Percentiles rank a stretch among this genome's conserved stretches.
phyloP scores from a whole-genome alignment of 345 rosid species.

The Brassica carinata region DNA sequence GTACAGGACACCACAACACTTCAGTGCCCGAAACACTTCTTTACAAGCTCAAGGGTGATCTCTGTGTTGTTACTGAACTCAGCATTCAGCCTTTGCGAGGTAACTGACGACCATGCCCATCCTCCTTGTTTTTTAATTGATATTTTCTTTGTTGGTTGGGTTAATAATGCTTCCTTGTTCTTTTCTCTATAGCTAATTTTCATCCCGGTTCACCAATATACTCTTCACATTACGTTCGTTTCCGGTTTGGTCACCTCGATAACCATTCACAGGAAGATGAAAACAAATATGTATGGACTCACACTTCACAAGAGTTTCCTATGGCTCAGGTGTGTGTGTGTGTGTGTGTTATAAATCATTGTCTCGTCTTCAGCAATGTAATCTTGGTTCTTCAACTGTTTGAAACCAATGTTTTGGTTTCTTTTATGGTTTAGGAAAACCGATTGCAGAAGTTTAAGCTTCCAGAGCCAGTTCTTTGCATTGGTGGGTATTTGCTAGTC shows the following conservation, averaged over 20 bases:
- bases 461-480: constrained; percentile 81
- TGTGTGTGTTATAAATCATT: not conserved
- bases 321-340: not conserved
- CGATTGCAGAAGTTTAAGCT: constrained; percentile 73
- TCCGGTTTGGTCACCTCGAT: no score
- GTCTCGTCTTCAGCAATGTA: not conserved
- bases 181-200: constrained; percentile 66
- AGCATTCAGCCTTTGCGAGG: constrained; percentile 83
- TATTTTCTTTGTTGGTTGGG: constrained; percentile 20
- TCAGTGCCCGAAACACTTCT: constrained; percentile 85
- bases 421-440: constrained; percentile 53
- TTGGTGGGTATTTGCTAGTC: constrained; percentile 76
- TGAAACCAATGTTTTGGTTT: not conserved
- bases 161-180: no score
- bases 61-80: constrained; percentile 75
- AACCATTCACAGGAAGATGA: constrained; percentile 5
- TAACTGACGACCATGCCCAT: constrained; percentile 19
- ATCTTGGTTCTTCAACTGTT: constrained; percentile 5
- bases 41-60: constrained; percentile 63
- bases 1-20: constrained; percentile 68
- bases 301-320: constrained; percentile 80
- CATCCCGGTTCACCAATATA: constrained; percentile 74
- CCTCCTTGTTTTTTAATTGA: not conserved
- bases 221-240: constrained; percentile 14
- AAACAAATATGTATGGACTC: constrained; percentile 59